These are phyloP conservation scores for Uronychia setigera DNA, from an alignment of 73 alveolate genomes.

Conservation along the genomic window DNA sequence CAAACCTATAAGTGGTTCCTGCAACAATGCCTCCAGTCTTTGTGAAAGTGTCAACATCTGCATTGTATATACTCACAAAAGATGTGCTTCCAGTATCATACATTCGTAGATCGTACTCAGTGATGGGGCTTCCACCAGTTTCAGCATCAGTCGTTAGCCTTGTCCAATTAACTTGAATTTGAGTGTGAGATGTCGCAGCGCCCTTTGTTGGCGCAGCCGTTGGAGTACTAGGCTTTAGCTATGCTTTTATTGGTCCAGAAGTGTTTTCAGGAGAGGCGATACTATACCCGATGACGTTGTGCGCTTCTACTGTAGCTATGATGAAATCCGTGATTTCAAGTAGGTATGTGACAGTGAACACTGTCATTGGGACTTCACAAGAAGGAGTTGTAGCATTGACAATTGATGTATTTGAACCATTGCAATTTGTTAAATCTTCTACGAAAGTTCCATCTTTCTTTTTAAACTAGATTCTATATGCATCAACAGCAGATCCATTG, in stretches of 20 bases:
- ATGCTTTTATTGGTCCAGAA: background rate
- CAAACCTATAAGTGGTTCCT: conserved; percentile 32
- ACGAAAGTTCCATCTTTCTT: background rate
- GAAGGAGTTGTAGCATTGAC: conserved; percentile 1
- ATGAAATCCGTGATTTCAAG: conserved; percentile 33
- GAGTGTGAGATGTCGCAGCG: conserved; percentile 29
- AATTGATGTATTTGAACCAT: conserved; percentile 1
- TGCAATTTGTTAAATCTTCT: conserved; percentile 18
- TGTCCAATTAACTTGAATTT: conserved; percentile 22
- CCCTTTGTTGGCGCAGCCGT: conserved; percentile 41
- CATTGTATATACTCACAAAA: too few relatives aligned
- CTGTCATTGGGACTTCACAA: conserved; percentile 47
- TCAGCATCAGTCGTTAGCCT: conserved; percentile 14
- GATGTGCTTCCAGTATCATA: conserved; percentile 7
- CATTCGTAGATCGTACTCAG: conserved; percentile 23
- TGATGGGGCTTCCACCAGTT: conserved; percentile 38
- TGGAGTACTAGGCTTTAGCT: conserved; percentile 4
- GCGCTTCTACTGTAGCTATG: conserved; percentile 41
- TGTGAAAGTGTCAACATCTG: conserved; percentile 1
- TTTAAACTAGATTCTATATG: conserved; percentile 19
- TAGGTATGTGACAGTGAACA: conserved; percentile 19
- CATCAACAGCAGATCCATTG: conserved; percentile 9
- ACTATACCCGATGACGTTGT: conserved; percentile 20
- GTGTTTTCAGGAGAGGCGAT: background rate
- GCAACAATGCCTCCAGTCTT: conserved; percentile 14